Evolutionary conservation across 106 monocot species (phyloP), one percentile per base, ranked within the genome.

Genomic region (Alisma plantagoaquatica): DNA sequence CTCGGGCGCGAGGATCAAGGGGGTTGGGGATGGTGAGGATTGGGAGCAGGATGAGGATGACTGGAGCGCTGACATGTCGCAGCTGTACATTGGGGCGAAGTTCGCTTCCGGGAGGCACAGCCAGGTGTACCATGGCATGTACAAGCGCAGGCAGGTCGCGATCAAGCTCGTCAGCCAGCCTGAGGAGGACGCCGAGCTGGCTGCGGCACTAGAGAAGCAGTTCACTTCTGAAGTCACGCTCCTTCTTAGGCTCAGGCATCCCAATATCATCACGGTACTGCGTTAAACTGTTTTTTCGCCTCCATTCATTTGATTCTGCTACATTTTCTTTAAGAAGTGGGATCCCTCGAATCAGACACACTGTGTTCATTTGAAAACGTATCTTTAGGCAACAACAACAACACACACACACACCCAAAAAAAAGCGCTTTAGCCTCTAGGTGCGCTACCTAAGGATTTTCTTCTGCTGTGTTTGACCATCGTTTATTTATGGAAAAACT

Each of bases 31-130:
- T 65, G 81, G 83, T 38, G 64, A 77, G 31, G n/a, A n/a, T n/a
- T n/a, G n/a, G n/a, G n/a, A n/a, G n/a, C n/a, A n/a, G n/a, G 35
- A 56, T 11, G 47, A 61, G 1, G 84, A 89, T 46, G 65, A 81
- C 46, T 98, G 96, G 96, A 89, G 96, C 48, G 88, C 84, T 5
- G 96, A 98, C 44, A 84, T 89, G 96, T 84, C 84, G 9, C 65
- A 89, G 44, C 42, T 98, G 53, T 67, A 77, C 27, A 79, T 98
- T n/a, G 89, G 96, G 27, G 73, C 21, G 9, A 89, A 84, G 69
- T 98, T 98, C 54, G 96, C 89, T 0, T 73, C 78, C 2, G 88
- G 96, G 27, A 51, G 89, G 29, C 84, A 98, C 53, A 98, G 96
- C 44, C 69, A 89, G 56, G 65, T 98, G 22, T 98, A 89, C 51